Evolutionary conservation across 129 eudicot species (phyloP), one percentile per base, ranked within the genome.

Genomic region (Centaurea solstitialis): DNA sequence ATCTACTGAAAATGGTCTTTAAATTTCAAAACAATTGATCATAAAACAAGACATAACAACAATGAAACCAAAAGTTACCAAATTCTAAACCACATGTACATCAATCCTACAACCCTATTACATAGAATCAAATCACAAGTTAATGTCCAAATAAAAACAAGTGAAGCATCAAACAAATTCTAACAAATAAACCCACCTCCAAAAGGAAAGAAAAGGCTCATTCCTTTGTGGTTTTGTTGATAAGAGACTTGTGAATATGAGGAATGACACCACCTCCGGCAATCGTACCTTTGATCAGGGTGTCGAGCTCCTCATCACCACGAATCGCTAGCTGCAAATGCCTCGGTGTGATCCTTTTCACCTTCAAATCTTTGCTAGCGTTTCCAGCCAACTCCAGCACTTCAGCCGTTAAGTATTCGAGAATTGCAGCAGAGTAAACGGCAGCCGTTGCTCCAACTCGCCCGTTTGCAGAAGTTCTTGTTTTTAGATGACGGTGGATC

Each of bases 241-340:
- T 93, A 71, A 93, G 96, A 64, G 97, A 93, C 64, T 93, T 93
- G 96, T 93, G 97, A 81, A 93, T 93, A 83, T 93, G 97, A 78
- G 97, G 97, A n/a, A 93, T 93, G n/a, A 93, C 97, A 79, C 97
- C 97, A 70, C 97, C 97, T 20, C 97, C 97, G 30, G 97, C 97
- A 79, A 90, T 92, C 81, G 97, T 92, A 0, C 95, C 95, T 82
- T 92, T 92, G 87, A 92, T 92, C 72, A 92, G 94, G 38, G 97
- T 90, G 72, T 92, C 97, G 0, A 92, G 95, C 75, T 92, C 97
- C 69, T 92, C 97, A 33, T 92, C 97, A 17, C 97, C 97, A n/a
- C 97, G 92, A 68, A 92, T 92, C 41, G 97, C 97, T 38, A 92
- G 80, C 78, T 92, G 97, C 78, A 92, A 72, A 76, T 92, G 97